Conservation (phyloP, 1,139 yeast species). For the Dujonia santamariae region DNA sequence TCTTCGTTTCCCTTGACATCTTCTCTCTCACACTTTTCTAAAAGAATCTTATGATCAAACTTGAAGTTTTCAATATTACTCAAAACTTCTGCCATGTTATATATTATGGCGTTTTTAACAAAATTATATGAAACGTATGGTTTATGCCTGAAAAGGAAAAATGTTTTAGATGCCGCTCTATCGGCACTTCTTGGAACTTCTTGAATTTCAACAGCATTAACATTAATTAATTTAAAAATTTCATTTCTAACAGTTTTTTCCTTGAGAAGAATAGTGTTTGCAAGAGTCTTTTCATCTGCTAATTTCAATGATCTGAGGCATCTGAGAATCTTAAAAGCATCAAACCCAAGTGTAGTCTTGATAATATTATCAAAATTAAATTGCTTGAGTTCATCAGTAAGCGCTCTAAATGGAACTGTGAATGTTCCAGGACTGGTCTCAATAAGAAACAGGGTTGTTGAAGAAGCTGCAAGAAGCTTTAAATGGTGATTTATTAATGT, state of each 20-base stretch:
- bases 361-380: constrained; percentile 60
- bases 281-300: constrained; percentile 82
- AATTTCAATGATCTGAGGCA: constrained; percentile 65
- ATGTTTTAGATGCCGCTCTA: constrained; percentile 87
- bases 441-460: constrained; percentile 43
- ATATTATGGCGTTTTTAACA: constrained; percentile 29
- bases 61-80: constrained; percentile 57
- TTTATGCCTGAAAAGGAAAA: constrained; percentile 75
- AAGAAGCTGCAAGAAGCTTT: constrained; percentile 46
- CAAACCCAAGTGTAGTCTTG: constrained; percentile 53
- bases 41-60: constrained; percentile 58
- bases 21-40: constrained; percentile 80
- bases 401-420: constrained; percentile 39
- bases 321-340: constrained; percentile 62
- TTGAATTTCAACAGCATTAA: constrained; percentile 69
- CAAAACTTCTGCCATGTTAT: constrained; percentile 58
- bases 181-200: constrained; percentile 93
- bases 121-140: constrained; percentile 58
- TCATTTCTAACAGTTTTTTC: constrained; percentile 74
- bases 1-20: constrained; percentile 86
- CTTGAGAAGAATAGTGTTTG: constrained; percentile 70
- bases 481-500: constrained; percentile 45
- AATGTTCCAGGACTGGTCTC: constrained; percentile 42
- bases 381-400: constrained; percentile 47
- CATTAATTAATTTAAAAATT: constrained; percentile 51